A percentile compares a stretch with the other conserved stretches of the same genome.
Conservation (phyloP, 306 rosid species). For the Rosa multiflora region DNA sequence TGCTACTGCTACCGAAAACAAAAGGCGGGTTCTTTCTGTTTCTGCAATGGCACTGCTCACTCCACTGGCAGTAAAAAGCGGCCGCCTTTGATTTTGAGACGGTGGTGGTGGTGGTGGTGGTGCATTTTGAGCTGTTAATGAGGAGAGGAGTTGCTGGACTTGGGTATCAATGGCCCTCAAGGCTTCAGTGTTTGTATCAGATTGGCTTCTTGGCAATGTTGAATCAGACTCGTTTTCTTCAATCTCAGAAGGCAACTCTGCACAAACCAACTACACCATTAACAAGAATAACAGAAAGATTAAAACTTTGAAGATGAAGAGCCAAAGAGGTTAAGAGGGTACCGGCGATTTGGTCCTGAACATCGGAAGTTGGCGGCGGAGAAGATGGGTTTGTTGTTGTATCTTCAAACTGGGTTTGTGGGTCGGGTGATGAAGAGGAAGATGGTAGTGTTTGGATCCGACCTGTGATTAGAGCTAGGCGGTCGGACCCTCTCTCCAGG, state of each 20-base stretch:
- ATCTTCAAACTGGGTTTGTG: slow-evolving; percentile 8
- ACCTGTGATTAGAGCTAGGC: slow-evolving; percentile 73
- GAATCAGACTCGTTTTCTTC: slow-evolving; percentile 34
- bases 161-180: slow-evolving; percentile 27
- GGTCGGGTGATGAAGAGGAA: slow-evolving; percentile 10
- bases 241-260: slow-evolving; percentile 38
- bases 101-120: background rate
- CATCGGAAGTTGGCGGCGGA: slow-evolving; percentile 29
- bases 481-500: slow-evolving; percentile 71
- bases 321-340: slow-evolving; percentile 13
- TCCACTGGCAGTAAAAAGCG: slow-evolving; percentile 39
- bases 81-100: background rate
- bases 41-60: slow-evolving; percentile 54
- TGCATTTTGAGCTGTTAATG: slow-evolving; percentile 1
- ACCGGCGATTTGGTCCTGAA: slow-evolving; percentile 38
- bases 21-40: slow-evolving; percentile 49
- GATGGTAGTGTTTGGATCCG: slow-evolving; percentile 42
- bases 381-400: slow-evolving; percentile 15
- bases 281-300: slow-evolving; percentile 7
- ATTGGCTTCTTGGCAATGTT: slow-evolving; percentile 16
- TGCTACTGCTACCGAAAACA: slow-evolving; percentile 52
- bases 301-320: background rate
- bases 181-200: slow-evolving; percentile 15
- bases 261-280: slow-evolving; percentile 10
- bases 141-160: slow-evolving; percentile 11